Conservation (phyloP, 257 asterid genomes). For the Solanum piurae region DNA sequence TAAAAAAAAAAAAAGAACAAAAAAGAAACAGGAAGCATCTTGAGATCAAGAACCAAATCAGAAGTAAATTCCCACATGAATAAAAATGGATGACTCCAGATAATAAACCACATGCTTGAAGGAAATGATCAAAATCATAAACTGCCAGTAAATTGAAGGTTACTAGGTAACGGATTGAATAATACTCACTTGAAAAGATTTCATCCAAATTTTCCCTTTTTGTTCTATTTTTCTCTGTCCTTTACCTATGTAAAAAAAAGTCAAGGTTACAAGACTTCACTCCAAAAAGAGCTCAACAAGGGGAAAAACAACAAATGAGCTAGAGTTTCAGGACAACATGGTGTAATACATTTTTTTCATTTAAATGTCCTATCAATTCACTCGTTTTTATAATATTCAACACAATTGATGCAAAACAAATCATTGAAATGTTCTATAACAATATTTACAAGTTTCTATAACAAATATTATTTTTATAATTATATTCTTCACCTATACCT, state of each 20-base stretch:
- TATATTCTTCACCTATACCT: background rate
- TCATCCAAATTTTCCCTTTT: background rate
- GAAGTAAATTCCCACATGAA: background rate
- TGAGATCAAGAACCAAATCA: background rate
- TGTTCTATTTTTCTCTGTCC: background rate
- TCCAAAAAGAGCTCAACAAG: background rate
- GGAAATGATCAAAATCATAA: background rate
- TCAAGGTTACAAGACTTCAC: background rate
- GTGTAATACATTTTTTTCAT: background rate
- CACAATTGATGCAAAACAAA: background rate
- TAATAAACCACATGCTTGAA: background rate
- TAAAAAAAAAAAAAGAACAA: no score
- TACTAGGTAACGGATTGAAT: background rate
- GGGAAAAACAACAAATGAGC: background rate
- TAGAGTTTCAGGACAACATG: background rate
- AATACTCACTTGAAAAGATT: background rate
- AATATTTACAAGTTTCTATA: background rate
- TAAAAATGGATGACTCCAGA: background rate
- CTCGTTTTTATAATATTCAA: background rate
- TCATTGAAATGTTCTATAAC: background rate
- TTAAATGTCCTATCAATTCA: background rate
- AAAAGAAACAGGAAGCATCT: background rate
- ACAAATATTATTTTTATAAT: no score
- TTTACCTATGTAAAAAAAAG: background rate
- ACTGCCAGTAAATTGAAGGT: background rate